Evolutionary conservation across 1,284 basidiomycete species (phyloP).

Genomic region (Leccinum insigne): DNA sequence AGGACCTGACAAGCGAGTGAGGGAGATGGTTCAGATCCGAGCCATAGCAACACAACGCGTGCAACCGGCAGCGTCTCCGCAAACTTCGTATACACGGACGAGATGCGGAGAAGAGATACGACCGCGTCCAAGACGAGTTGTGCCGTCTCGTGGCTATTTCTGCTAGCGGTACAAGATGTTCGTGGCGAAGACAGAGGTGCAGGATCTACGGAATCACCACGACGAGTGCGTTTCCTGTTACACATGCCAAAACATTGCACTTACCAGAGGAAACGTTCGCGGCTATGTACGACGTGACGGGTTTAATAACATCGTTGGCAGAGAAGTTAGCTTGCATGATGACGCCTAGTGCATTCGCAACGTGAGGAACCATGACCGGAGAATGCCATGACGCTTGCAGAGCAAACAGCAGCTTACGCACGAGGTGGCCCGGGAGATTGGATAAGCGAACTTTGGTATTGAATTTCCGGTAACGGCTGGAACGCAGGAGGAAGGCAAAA

Average conservation of each 20-base stretch:
- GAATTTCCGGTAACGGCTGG: conserved; percentile 52
- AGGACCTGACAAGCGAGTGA: conserved; percentile 60
- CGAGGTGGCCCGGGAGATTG: too few species aligned
- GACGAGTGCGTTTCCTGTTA: too few species aligned
- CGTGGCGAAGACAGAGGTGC: conserved; percentile 44
- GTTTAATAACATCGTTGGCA: too few species aligned
- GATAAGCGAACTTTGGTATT: too few species aligned
- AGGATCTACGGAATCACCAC: conserved; percentile 3
- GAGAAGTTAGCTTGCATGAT: too few species aligned
- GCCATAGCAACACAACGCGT: conserved; percentile 70
- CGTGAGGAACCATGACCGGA: too few species aligned
- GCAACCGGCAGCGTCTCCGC: conserved; percentile 67
- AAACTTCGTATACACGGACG: conserved; percentile 61
- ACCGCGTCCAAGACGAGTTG: conserved; percentile 62
- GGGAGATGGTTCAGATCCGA: conserved; percentile 67
- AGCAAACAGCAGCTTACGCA: too few species aligned
- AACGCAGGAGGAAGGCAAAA: conserved; percentile 71
- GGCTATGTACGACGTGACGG: too few species aligned
- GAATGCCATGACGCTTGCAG: too few species aligned
- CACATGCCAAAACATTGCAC: too few species aligned
- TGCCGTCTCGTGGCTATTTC: conserved; percentile 44
- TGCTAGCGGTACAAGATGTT: conserved; percentile 36
- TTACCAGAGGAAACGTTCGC: conserved; percentile 52
- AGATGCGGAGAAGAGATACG: conserved; percentile 54
- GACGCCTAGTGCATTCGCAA: too few species aligned